phyloP scores from a whole-genome alignment of 805 yeast species.

The Candida succiphila region DNA sequence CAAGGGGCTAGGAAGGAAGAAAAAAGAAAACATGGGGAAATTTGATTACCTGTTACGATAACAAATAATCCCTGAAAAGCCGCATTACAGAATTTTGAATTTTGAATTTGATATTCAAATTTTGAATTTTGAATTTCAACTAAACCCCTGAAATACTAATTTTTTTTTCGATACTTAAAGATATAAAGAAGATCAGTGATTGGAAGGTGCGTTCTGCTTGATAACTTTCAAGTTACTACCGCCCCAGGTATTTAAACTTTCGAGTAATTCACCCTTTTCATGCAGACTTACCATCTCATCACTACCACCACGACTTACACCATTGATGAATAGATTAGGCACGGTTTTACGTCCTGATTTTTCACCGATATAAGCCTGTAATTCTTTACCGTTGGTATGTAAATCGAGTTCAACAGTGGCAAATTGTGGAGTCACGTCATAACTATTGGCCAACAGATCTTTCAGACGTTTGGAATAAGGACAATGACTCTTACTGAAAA shows the following conservation, averaged over 20 bases:
- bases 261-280: constrained; percentile 41
- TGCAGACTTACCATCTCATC: constrained; percentile 70
- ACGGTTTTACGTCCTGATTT: constrained; percentile 78
- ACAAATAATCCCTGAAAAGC: too few species aligned
- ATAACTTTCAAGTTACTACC: constrained; percentile 37
- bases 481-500: constrained; percentile 56
- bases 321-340: constrained; percentile 77
- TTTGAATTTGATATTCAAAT: too few species aligned
- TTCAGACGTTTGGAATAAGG: constrained; percentile 74
- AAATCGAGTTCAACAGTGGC: constrained; percentile 72
- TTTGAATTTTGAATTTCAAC: too few species aligned
- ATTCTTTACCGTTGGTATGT: constrained; percentile 63
- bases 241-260: constrained; percentile 54
- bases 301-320: constrained; percentile 75
- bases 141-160: too few species aligned
- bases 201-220: constrained; percentile 49
- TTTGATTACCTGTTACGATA: too few species aligned
- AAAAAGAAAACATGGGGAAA: not conserved
- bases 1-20: not conserved
- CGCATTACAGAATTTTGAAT: too few species aligned
- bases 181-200: too few species aligned
- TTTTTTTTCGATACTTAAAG: too few species aligned
- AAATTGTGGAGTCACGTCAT: constrained; percentile 65
- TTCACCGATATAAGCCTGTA: constrained; percentile 63
- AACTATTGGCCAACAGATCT: constrained; percentile 49